These are phyloP conservation scores for Zelonia costaricensis DNA, from an alignment of 208 protist species.

Conservation along the genomic window DNA sequence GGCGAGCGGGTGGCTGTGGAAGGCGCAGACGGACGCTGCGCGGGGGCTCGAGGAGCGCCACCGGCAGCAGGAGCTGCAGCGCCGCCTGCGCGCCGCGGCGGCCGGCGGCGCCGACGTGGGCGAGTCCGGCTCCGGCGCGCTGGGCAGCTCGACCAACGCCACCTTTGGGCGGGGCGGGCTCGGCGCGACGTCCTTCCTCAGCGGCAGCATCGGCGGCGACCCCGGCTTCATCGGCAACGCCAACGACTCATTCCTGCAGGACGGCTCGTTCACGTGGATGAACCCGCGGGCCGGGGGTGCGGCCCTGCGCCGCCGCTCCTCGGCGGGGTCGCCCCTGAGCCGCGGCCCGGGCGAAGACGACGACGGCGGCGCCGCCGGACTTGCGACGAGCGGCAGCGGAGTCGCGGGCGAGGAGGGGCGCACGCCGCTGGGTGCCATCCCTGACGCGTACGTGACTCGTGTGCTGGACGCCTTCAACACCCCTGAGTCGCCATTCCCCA, in stretches of 20 bases:
- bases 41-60: constrained; percentile 16
- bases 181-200: constrained; percentile 1
- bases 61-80: constrained; percentile 16
- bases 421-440: constrained; percentile 2
- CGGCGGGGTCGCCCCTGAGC: background rate
- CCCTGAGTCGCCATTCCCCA: constrained; percentile 45
- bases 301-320: background rate
- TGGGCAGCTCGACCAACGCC: background rate
- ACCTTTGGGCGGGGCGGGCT: constrained; percentile 1
- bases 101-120: constrained; percentile 9
- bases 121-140: background rate
- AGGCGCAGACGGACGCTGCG: constrained; percentile 34
- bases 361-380: background rate
- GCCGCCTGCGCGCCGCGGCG: constrained; percentile 6
- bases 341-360: background rate
- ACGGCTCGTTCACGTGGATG: constrained; percentile 17
- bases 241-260: constrained; percentile 34
- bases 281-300: background rate
- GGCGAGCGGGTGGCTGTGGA: constrained; percentile 56
- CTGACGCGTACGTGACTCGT: constrained; percentile 31
- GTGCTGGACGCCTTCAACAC: constrained; percentile 71
- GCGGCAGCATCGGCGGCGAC: constrained; percentile 11
- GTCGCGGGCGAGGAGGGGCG: background rate
- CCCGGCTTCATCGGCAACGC: constrained; percentile 38
- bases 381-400: constrained; percentile 9